Conservation (phyloP, 1,139 yeast genomes). For the Yamadazyma epiphylla region DNA sequence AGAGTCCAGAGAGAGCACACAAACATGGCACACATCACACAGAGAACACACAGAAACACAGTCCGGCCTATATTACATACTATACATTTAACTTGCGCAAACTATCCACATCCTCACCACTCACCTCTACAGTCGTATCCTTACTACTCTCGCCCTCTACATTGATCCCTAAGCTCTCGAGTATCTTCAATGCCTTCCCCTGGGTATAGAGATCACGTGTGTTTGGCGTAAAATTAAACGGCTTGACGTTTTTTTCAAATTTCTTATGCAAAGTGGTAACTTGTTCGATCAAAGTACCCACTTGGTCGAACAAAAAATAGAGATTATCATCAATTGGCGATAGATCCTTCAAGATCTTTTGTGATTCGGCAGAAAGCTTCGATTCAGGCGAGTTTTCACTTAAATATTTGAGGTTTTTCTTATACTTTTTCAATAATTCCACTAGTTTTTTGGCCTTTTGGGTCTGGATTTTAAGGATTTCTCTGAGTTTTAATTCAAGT, state of each 20-base stretch:
- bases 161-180: constrained; percentile 21
- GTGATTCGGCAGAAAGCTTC: constrained; percentile 21
- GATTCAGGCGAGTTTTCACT: constrained; percentile 14
- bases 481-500: constrained; percentile 42
- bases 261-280: constrained; percentile 31
- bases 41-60: too few species aligned
- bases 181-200: constrained; percentile 21
- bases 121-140: neutral
- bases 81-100: neutral
- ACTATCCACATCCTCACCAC: neutral
- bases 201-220: constrained; percentile 27
- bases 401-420: constrained; percentile 27
- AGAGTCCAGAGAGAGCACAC: too few species aligned
- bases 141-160: constrained; percentile 6
- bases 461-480: constrained; percentile 37
- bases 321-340: constrained; percentile 54
- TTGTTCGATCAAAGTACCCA: constrained; percentile 36
- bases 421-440: constrained; percentile 26
- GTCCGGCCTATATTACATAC: neutral
- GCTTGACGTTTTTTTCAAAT: constrained; percentile 17
- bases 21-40: too few species aligned
- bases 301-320: constrained; percentile 40
- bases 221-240: constrained; percentile 19
- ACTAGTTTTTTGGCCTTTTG: constrained; percentile 34
- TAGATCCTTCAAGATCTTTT: constrained; percentile 32